Base-by-base conservation (phyloP, 371 early-diverging fungal genomes). In the Rhizomucor miehei region DNA sequence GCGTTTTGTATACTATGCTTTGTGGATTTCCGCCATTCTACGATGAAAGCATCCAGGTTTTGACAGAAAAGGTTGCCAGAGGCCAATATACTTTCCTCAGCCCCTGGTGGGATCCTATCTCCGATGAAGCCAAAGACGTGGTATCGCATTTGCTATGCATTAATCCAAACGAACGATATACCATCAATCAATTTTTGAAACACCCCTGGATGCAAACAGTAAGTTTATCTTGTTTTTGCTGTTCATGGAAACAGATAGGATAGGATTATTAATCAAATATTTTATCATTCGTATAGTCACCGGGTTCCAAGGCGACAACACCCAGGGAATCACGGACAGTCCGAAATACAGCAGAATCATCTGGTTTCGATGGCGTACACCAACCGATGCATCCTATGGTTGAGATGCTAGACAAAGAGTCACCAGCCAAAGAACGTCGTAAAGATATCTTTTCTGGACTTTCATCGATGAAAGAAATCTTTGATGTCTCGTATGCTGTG, bases 21-120 rank as follows among this genome's bases (percentile, higher is more conserved):
- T 85, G 86, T 55, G 91, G 90, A 0, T 87, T 84, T 60, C 90
- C 89, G 54, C 90, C 91, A 1, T 90, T 90, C 60, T 86, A 85
- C 53, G 87, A 86, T 56, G 86, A 86, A 52, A 77, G 80, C 38
- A 78, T 81, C 55, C 75, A 73, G 56, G 71, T 69, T 0, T 59
- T 87, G 44, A 82, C 85, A 0, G 72, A 83, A 55, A 81, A 81
- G 57, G 85, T 87, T 1, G 77, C 85, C 9, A 70, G 76, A 50
- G 86, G 85, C 39, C 78, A 85, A 56, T 87, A 75, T 52, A 74
- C 79, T 19, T 82, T 84, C 25, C 67, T 85, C 23, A 77, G 82
- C 46, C 90, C 89, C 17, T 88, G 88, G 88, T 90, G 89, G 89
- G 88, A 89, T 60, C 71, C 73, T 37, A 82, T 90, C 51, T 79